Evolutionary conservation across 208 protist genomes (phyloP).

Genomic region (Trypanosoma congolense): DNA sequence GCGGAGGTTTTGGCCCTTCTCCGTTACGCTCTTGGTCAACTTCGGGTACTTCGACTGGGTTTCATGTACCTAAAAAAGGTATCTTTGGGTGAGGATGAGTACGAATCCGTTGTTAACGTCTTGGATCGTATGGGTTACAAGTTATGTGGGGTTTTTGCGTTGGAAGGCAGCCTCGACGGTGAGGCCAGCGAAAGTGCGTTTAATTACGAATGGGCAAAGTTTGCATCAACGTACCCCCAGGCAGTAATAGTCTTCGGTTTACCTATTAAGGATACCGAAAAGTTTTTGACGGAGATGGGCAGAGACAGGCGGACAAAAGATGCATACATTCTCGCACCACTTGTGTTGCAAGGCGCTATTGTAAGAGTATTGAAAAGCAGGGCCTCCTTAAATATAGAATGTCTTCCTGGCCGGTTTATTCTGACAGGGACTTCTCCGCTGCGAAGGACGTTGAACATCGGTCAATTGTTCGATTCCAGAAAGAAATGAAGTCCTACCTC

Average conservation of each 20-base stretch:
- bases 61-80: slow-evolving; percentile 7
- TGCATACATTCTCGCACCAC: slow-evolving; percentile 3
- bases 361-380: not conserved
- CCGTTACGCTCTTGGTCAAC: slow-evolving; percentile 2
- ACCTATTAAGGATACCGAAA: not conserved
- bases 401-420: not conserved
- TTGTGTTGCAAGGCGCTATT: not conserved
- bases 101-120: not conserved
- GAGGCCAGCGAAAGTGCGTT: not conserved
- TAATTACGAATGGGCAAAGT: not conserved
- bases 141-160: not conserved
- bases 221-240: not conserved
- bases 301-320: not conserved
- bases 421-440: not conserved
- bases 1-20: slow-evolving; percentile 1
- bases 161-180: not conserved
- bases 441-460: not conserved
- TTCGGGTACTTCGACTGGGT: not conserved
- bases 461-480: not conserved
- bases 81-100: slow-evolving; percentile 1
- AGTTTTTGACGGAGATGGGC: slow-evolving; percentile 1
- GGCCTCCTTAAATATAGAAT: not conserved
- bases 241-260: not conserved
- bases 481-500: too few relatives aligned
- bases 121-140: not conserved